Percentiles rank a stretch among this genome's conserved stretches.
phyloP scores from a whole-genome alignment of 2,329 filamentous ascomycete species.

The Pestalotiopsis sp. region DNA sequence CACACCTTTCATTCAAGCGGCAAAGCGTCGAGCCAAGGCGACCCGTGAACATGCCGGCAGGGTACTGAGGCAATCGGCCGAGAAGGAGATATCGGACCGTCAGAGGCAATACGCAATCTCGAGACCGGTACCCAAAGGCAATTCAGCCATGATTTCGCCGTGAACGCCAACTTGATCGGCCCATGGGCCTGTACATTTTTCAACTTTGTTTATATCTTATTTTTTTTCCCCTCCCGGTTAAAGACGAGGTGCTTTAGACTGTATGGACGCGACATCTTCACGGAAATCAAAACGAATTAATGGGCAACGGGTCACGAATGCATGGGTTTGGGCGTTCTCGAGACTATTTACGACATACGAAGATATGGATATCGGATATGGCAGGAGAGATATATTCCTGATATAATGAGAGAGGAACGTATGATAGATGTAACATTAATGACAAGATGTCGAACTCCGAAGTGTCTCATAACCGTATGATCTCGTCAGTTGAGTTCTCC shows the following conservation, averaged over 20 bases:
- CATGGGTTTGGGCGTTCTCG: not conserved
- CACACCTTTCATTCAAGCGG: slow-evolving; percentile 16
- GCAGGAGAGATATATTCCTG: not conserved
- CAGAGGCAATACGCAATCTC: slow-evolving; percentile 10
- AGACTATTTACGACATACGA: not conserved
- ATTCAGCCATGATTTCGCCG: slow-evolving; percentile 13
- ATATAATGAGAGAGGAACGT: not conserved
- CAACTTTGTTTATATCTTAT: not conserved
- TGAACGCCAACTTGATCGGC: not conserved
- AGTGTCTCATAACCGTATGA: not conserved
- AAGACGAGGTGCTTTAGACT: not conserved
- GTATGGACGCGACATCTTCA: not conserved
- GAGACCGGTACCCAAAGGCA: slow-evolving; percentile 13
- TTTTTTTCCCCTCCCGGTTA: not conserved
- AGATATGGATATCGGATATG: not conserved
- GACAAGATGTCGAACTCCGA: not conserved
- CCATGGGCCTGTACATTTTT: not conserved
- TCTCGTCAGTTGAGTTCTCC: not conserved
- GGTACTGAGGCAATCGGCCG: slow-evolving; percentile 1
- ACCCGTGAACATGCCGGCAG: slow-evolving; percentile 7
- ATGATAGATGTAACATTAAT: not conserved
- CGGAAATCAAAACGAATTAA: not conserved
- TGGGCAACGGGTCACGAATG: not conserved
- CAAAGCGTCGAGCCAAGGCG: slow-evolving; percentile 22
- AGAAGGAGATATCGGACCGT: not conserved